Percentiles rank a stretch among this genome's conserved stretches.
These are phyloP conservation scores for Camelina sativa DNA, from an alignment of 345 rosid species.

Conservation along the genomic window DNA sequence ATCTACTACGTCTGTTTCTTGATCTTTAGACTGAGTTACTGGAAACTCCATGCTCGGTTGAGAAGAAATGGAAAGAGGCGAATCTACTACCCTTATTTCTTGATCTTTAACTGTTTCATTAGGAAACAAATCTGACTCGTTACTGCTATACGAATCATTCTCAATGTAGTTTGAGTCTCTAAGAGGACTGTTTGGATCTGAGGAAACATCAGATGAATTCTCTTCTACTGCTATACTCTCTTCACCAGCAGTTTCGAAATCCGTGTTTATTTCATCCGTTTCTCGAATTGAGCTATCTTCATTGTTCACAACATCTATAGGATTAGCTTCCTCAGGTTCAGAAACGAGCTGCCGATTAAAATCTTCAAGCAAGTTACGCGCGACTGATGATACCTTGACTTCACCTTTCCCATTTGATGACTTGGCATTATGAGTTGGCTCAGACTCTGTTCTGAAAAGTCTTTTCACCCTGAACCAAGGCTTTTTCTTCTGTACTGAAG, in stretches of 20 bases:
- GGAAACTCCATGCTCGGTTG: constrained; percentile 47
- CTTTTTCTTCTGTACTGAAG: constrained; percentile 54
- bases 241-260: constrained; percentile 45
- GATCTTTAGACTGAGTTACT: constrained; percentile 42
- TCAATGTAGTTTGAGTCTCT: constrained; percentile 59
- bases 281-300: constrained; percentile 29
- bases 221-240: constrained; percentile 65
- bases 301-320: constrained; percentile 20
- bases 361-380: constrained; percentile 74
- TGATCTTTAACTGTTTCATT: constrained; percentile 54
- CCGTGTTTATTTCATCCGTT: constrained; percentile 41
- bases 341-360: constrained; percentile 64
- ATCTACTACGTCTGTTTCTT: constrained; percentile 45
- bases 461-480: constrained; percentile 74
- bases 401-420: constrained; percentile 31
- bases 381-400: constrained; percentile 52
- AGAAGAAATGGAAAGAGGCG: constrained; percentile 62
- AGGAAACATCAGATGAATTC: constrained; percentile 53
- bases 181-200: constrained; percentile 61
- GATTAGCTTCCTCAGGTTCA: constrained; percentile 44
- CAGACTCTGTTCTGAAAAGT: constrained; percentile 78
- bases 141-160: constrained; percentile 65
- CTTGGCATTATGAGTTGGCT: constrained; percentile 57
- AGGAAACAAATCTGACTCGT: constrained; percentile 56
- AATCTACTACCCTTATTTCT: constrained; percentile 46